Conservation (phyloP, 306 rosid species). For the Cucumis melo region DNA sequence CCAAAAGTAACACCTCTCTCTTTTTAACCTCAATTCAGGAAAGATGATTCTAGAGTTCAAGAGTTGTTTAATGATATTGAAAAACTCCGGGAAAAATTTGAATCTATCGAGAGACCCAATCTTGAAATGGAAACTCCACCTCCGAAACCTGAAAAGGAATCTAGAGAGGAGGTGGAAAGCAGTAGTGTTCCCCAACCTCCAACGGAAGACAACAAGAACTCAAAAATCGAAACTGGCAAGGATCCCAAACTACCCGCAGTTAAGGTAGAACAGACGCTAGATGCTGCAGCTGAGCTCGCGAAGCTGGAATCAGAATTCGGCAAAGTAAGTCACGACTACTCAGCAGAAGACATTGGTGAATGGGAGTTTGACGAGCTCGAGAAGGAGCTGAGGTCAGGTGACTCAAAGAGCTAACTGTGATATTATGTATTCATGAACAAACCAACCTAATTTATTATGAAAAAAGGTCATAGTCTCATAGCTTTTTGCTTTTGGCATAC, state of each 20-base stretch:
- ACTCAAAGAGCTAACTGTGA: constrained; percentile 12
- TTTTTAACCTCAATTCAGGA: constrained; percentile 32
- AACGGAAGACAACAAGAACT: constrained; percentile 13
- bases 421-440: background rate
- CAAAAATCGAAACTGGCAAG: constrained; percentile 21
- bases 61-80: constrained; percentile 65
- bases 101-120: constrained; percentile 72
- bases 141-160: constrained; percentile 32
- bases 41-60: constrained; percentile 53
- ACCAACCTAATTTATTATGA: background rate
- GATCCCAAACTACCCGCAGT: constrained; percentile 25
- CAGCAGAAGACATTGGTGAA: constrained; percentile 65
- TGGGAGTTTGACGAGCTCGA: constrained; percentile 99
- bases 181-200: constrained; percentile 14
- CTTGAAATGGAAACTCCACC: constrained; percentile 64
- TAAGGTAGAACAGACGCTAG: constrained; percentile 31
- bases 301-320: constrained; percentile 89
- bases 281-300: constrained; percentile 73
- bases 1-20: background rate
- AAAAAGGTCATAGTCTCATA: constrained; percentile 15
- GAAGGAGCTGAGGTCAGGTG: constrained; percentile 57
- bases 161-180: constrained; percentile 25
- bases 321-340: constrained; percentile 60
- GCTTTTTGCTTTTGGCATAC: constrained; percentile 20
- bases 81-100: constrained; percentile 51